Evolutionary conservation across 805 yeast species (phyloP), one percentile per base, ranked within the genome.

Genomic region (Candida vartiovaarae): DNA sequence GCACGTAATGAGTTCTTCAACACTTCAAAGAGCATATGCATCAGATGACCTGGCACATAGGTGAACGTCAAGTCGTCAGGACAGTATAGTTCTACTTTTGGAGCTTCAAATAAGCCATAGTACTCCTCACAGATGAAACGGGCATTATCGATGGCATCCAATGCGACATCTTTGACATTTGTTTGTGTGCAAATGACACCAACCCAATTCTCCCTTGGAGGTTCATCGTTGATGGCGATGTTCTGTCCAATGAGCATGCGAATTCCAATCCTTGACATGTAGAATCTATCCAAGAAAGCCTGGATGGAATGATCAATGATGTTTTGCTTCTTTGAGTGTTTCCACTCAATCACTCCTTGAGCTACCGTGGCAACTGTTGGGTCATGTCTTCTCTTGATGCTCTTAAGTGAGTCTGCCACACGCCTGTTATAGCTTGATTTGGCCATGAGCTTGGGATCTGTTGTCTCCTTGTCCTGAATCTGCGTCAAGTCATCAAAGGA

Each of bases 171-270:
- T 48, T 80, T 77, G 32, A 88, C 84, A 55, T 84, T 87, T 33
- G 95, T 86, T 55, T 82, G 78, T 15, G 93, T 80, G 60, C 95
- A 86, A 37, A 88, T 86, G 46, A 89, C 87, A 3, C 96, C 96
- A 33, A 88, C 96, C 62, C 84, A 89, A 59, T 86, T 81, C 32
- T 71, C 73, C 20, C 72, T 63, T 26, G 75, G 71, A 20, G 83
- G 84, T 39, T 82, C 80, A 70, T 76, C 75, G 65, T 80, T 82
- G 41, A 88, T 72, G 1, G 96, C 91, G 51, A 88, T 82, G 56
- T 88, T 95, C 66, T 88, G 96, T n/a, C 96, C 96, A 56, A 88
- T 85, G 34, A 88, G 73, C 95, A 89, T 89, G 51, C 96, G 74
- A 48, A 89, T 89, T 2, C 96, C 96, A 49, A 89, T 89, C 46